Evolutionary conservation across 2,329 filamentous ascomycete genomes (phyloP), one percentile per base, ranked within the genome.

Genomic region (Hymenoscyphus repandus): DNA sequence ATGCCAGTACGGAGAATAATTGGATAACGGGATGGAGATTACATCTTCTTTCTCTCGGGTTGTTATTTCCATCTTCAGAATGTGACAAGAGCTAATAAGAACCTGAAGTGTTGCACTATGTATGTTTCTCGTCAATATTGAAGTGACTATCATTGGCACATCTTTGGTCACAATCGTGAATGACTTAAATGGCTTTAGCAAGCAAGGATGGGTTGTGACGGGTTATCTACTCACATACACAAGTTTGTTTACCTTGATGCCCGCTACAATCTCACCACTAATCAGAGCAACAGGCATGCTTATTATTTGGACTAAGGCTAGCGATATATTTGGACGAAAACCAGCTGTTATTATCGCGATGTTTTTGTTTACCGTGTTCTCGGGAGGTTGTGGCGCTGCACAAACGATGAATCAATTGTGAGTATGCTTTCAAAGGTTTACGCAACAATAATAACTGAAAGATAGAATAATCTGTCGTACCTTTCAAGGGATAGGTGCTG

Each of bases 401-500:
- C 46, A 48, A 20, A 34, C 27, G 1, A 15, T 40, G 6, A 42
- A 27, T 9, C 46, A 48, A 42, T 15, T 48, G 37, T 48, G 13
- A n/a, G 46, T 11, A 20, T 13, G 15, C 18, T 18, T 7, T 18
- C 3, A 6, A 2, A 10, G 12, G 5, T 1, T 38, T 11, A 15
- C 17, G 12, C 1, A 9, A 5, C 27, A 3, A 17, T 36, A 13
- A 6, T n/a, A 2, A 37, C 10, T 11, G 3, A 20, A 6, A 17
- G 39, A 1, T 20, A 51, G 49, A 13, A 56, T 54, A n/a, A 22
- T 43, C 3, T 49, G 45, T 20, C 45, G 54, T 1, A 42, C 51
- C 7, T 34, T 56, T 7, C 52, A 57, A 37, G 80, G 81, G 0
- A 59, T 76, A 2, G 75, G 74, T 0, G 70, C 9, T 13, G 27